Conservation (phyloP, 306 rosid genomes). For the Corylus americana region DNA sequence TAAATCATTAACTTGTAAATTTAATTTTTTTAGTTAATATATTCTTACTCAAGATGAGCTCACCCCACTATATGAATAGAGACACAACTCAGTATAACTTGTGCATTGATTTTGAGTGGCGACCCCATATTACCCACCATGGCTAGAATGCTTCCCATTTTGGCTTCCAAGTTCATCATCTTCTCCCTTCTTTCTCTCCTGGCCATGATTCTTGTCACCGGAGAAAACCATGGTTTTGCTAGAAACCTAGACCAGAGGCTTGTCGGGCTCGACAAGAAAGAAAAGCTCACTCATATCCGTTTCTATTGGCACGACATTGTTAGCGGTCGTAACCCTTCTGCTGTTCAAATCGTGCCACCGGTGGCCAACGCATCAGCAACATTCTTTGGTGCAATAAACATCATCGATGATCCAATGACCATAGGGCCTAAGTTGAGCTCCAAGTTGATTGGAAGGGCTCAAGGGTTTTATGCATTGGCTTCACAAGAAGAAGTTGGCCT, state of each 20-base stretch:
- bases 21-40: not conserved
- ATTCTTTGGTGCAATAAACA: constrained; percentile 27
- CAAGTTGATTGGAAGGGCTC: constrained; percentile 36
- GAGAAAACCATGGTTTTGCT: constrained; percentile 24
- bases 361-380: not conserved
- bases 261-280: constrained; percentile 34
- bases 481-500: constrained; percentile 30
- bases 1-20: too few species aligned
- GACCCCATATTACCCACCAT: not conserved
- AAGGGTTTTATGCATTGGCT: constrained; percentile 34
- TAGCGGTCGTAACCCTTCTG: constrained; percentile 31
- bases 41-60: not conserved
- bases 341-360: constrained; percentile 15
- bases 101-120: not conserved
- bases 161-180: constrained; percentile 10
- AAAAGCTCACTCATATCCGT: constrained; percentile 52
- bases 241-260: constrained; percentile 24
- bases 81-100: not conserved
- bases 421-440: constrained; percentile 30
- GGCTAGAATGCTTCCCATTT: constrained; percentile 31
- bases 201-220: not conserved
- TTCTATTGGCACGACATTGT: constrained; percentile 51
- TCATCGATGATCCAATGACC: constrained; percentile 40
- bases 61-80: not conserved
- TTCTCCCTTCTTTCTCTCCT: constrained; percentile 24